A percentile compares a stretch with the other conserved stretches of the same genome.
Conservation (phyloP, 768 basidiomycete genomes). For the Postia placenta region DNA sequence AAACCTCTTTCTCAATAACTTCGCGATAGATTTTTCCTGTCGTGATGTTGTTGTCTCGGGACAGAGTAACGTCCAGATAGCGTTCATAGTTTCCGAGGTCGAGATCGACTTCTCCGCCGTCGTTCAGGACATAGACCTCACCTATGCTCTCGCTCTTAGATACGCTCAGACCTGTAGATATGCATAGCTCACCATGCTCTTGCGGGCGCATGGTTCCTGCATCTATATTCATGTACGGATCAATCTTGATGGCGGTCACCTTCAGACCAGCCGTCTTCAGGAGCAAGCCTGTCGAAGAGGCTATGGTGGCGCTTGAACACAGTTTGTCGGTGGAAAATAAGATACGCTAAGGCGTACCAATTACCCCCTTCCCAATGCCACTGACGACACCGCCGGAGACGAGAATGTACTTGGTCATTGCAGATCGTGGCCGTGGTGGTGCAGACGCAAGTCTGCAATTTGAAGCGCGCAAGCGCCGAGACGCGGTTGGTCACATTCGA, state of each 20-base stretch:
- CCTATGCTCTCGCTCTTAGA: constrained; percentile 38
- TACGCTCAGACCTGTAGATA: background rate
- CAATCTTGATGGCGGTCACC: constrained; percentile 99
- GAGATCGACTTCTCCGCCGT: constrained; percentile 96
- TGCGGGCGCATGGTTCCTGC: constrained; percentile 98
- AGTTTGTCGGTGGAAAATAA: constrained; percentile 11
- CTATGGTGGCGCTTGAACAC: constrained; percentile 36
- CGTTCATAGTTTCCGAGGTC: constrained; percentile 99
- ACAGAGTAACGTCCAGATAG: constrained; percentile 91
- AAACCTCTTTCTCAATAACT: constrained; percentile 95
- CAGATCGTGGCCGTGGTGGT: constrained; percentile 1
- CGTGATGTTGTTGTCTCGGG: constrained; percentile 95
- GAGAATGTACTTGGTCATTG: constrained; percentile 93
- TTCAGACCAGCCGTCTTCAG: constrained; percentile 93
- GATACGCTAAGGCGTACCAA: constrained; percentile 56
- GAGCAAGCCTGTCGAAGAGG: constrained; percentile 92
- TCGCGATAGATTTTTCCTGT: constrained; percentile 97
- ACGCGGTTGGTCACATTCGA: no score
- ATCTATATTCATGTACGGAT: constrained; percentile 99
- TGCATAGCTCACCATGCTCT: constrained; percentile 77
- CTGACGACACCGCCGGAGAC: constrained; percentile 97
- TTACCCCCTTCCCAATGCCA: constrained; percentile 98
- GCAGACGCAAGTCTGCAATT: constrained; percentile 3
- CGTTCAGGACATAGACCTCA: constrained; percentile 97
- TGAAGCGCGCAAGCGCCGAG: no score